Conservation (phyloP, 495 filamentous ascomycete genomes). For the Cercophora samala region DNA sequence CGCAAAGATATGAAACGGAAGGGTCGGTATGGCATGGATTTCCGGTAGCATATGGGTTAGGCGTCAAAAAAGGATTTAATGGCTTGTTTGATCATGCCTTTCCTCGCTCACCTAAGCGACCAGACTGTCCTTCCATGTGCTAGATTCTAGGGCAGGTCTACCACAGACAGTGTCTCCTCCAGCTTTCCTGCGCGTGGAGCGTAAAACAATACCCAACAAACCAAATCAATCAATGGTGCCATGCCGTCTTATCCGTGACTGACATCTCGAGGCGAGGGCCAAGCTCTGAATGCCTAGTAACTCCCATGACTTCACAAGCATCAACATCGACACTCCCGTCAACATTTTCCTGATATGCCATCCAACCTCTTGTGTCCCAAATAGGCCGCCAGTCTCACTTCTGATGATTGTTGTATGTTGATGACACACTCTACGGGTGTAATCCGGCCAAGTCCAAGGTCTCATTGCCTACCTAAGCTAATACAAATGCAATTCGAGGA, state of each 20-base stretch:
- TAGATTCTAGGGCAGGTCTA: neutral
- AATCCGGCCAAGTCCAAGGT: too few species aligned
- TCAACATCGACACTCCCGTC: too few species aligned
- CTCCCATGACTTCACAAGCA: too few species aligned
- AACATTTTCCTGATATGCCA: too few species aligned
- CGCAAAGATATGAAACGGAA: slow-evolving; percentile 13
- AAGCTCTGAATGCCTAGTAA: too few species aligned
- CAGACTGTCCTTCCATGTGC: slow-evolving; percentile 5
- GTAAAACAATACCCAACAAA: neutral
- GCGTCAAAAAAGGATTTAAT: slow-evolving; percentile 40
- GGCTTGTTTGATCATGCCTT: slow-evolving; percentile 34
- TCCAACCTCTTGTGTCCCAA: too few species aligned
- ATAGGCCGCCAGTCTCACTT: too few species aligned
- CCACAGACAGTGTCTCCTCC: neutral
- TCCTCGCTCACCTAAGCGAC: slow-evolving; percentile 15
- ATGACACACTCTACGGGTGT: too few species aligned
- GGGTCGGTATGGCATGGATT: slow-evolving; percentile 30
- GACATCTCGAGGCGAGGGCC: too few species aligned
- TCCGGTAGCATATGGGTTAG: slow-evolving; percentile 40
- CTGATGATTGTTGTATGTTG: too few species aligned
- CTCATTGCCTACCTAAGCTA: too few species aligned
- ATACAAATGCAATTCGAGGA: too few species aligned
- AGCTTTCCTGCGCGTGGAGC: neutral
- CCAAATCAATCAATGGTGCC: neutral
- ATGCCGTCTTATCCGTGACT: neutral